Evolutionary conservation across 2,329 filamentous ascomycete species (phyloP).

Genomic region (Metarhizium anisopliae): DNA sequence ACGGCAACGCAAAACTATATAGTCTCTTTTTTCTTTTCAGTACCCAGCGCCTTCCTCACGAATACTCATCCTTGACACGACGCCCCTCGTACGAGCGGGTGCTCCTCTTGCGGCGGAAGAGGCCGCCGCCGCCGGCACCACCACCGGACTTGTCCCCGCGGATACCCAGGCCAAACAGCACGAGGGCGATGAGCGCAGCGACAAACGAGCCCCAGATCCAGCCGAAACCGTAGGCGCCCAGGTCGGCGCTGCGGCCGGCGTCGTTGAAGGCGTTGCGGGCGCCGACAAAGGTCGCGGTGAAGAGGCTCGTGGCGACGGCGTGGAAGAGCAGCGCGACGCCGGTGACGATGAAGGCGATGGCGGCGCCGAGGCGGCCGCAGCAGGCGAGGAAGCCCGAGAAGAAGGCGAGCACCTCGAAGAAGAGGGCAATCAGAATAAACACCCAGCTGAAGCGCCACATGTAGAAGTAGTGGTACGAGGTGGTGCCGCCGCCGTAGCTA

Average conservation of each 20-base stretch:
- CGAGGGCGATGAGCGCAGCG: conserved; percentile 53
- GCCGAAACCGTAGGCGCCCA: conserved; percentile 63
- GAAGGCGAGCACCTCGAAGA: conserved; percentile 65
- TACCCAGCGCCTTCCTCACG: conserved; percentile 22
- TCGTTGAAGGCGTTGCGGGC: conserved; percentile 57
- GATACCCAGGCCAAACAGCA: conserved; percentile 59
- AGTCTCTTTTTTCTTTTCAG: too few relatives aligned
- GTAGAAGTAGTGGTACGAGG: conserved; percentile 60
- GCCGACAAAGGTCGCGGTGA: conserved; percentile 66
- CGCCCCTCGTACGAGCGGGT: conserved; percentile 35
- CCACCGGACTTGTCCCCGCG: conserved; percentile 34
- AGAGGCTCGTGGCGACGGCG: conserved; percentile 56
- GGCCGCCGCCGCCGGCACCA: conserved; percentile 12
- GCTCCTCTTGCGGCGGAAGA: conserved; percentile 22
- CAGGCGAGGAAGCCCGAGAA: conserved; percentile 61
- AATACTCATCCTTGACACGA: conserved; percentile 64
- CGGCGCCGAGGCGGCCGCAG: conserved; percentile 61
- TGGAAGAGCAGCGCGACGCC: conserved; percentile 60
- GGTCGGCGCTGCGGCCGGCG: conserved; percentile 43
- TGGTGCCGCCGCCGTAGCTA: conserved; percentile 42
- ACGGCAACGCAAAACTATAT: too few relatives aligned
- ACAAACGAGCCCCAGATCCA: conserved; percentile 69
- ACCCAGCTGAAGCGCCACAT: conserved; percentile 90
- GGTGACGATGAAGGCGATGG: conserved; percentile 51
- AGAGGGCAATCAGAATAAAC: conserved; percentile 75